Conservation (phyloP, 306 rosid species). For the Vicia faba region DNA sequence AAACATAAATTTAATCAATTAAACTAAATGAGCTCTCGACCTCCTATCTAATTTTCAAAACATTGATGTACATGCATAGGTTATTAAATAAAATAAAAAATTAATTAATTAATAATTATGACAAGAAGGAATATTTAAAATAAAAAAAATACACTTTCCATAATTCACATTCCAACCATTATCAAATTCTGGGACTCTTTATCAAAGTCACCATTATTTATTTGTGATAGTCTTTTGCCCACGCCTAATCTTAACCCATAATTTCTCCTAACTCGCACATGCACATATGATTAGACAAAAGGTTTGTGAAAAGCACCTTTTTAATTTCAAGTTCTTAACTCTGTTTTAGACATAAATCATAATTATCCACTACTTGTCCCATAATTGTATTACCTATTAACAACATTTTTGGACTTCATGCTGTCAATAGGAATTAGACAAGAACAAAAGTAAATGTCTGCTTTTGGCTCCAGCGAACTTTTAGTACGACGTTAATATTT, state of each 20-base stretch:
- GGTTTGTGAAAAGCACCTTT: background rate
- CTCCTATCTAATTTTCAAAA: no score
- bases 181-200: slow-evolving; percentile 45
- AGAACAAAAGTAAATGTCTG: slow-evolving; percentile 3
- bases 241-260: slow-evolving; percentile 51
- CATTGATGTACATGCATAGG: no score
- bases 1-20: no score
- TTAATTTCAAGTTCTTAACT: slow-evolving; percentile 19
- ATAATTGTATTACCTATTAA: slow-evolving; percentile 30
- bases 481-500: slow-evolving; percentile 16
- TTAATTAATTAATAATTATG: no score
- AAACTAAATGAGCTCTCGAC: no score
- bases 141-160: slow-evolving; percentile 17
- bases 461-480: slow-evolving; percentile 36
- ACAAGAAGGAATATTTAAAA: no score
- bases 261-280: slow-evolving; percentile 54
- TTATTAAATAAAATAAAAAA: no score
- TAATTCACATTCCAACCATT: slow-evolving; percentile 40
- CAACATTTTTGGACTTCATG: slow-evolving; percentile 32
- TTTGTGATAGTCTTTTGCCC: slow-evolving; percentile 50
- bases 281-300: slow-evolving; percentile 50
- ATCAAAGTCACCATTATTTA: slow-evolving; percentile 46
- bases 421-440: slow-evolving; percentile 21
- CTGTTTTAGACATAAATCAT: slow-evolving; percentile 32
- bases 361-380: slow-evolving; percentile 35